A percentile compares a stretch with the other conserved stretches of the same genome.
Evolutionary conservation across 495 filamentous ascomycete species (phyloP).

Genomic region (Choiromyces venosus): DNA sequence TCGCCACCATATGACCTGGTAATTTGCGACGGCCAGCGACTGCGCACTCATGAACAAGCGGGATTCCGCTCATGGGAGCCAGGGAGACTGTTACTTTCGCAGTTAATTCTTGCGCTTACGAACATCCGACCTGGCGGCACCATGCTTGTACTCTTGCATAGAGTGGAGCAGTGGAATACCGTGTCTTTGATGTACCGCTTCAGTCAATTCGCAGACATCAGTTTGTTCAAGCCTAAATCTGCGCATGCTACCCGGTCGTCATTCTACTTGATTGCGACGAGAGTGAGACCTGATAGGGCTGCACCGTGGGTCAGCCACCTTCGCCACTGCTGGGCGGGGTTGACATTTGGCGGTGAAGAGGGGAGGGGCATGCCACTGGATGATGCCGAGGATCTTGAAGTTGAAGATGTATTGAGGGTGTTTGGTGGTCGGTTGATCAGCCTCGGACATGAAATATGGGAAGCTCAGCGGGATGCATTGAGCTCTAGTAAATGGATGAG

Average conservation of each 20-base stretch:
- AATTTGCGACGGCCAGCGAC: slow-evolving; percentile 56
- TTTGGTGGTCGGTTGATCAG: slow-evolving; percentile 46
- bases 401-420: slow-evolving; percentile 44
- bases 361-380: slow-evolving; percentile 27
- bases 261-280: slow-evolving; percentile 54
- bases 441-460: slow-evolving; percentile 37
- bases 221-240: slow-evolving; percentile 49
- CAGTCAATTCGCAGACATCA: slow-evolving; percentile 46
- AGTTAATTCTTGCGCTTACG: slow-evolving; percentile 51
- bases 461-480: slow-evolving; percentile 19
- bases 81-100: slow-evolving; percentile 44
- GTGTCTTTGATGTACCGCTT: slow-evolving; percentile 47
- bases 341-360: slow-evolving; percentile 48
- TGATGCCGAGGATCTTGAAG: slow-evolving; percentile 26
- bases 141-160: slow-evolving; percentile 52
- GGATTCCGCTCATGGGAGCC: slow-evolving; percentile 49
- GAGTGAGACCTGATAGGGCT: slow-evolving; percentile 46
- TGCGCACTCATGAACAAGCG: slow-evolving; percentile 46
- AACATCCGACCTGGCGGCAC: slow-evolving; percentile 48
- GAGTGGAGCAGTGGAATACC: slow-evolving; percentile 47
- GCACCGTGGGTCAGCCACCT: slow-evolving; percentile 44
- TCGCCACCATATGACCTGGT: slow-evolving; percentile 49
- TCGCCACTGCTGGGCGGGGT: slow-evolving; percentile 47
- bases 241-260: slow-evolving; percentile 49
- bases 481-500: slow-evolving; percentile 9